Evolutionary conservation across 345 rosid species (phyloP).

Genomic region (Toxicodendron radicans): DNA sequence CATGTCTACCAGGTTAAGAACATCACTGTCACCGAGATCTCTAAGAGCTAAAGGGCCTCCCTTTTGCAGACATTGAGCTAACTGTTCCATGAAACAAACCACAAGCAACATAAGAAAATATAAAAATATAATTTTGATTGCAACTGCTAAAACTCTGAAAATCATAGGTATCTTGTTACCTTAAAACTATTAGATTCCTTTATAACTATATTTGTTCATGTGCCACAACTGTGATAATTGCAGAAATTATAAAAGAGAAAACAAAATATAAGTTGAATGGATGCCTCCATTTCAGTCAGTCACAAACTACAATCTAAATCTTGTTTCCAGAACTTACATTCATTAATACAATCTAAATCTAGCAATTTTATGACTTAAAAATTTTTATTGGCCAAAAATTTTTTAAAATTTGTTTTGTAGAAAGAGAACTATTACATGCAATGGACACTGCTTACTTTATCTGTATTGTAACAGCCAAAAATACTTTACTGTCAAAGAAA

Average conservation of each 20-base stretch:
- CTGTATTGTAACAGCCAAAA: not conserved
- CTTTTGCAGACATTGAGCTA: constrained; percentile 58
- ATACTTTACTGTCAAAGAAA: constrained; percentile 2
- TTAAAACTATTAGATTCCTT: not conserved
- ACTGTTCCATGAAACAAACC: constrained; percentile 45
- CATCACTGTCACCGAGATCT: constrained; percentile 41
- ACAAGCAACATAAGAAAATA: constrained; percentile 6
- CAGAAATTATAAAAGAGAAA: not conserved
- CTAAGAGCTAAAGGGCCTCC: constrained; percentile 58
- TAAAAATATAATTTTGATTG: constrained; percentile 9
- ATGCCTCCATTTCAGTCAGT: not conserved
- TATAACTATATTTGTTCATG: not conserved
- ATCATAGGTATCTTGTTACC: not conserved
- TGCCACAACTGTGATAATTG: not conserved
- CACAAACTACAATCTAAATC: not conserved
- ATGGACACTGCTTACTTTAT: too few species aligned
- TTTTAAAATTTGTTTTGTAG: not conserved
- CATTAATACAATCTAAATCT: too few species aligned
- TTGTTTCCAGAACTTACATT: not conserved
- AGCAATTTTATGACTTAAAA: not conserved
- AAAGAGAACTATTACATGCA: too few species aligned
- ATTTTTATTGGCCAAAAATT: not conserved
- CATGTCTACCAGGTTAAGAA: constrained; percentile 54
- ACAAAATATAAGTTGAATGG: not conserved
- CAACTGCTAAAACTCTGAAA: not conserved